Percentiles rank a stretch among this genome's conserved stretches.
phyloP scores from a whole-genome alignment of 2,329 filamentous ascomycete species.

The Alternaria ventricosa region DNA sequence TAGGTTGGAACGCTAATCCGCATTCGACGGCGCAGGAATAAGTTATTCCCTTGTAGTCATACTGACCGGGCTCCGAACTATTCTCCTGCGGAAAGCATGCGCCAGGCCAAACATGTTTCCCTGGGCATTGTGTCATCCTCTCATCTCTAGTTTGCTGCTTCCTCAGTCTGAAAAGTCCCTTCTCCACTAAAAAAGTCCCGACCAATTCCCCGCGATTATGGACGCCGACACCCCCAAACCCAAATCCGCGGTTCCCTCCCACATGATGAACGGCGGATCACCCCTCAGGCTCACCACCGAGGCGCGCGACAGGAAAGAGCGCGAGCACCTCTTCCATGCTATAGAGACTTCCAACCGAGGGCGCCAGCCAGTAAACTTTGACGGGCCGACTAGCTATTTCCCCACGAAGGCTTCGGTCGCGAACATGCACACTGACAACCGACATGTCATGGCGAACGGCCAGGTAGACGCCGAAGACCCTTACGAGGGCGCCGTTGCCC shows the following conservation, averaged over 20 bases:
- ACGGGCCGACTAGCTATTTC: slow-evolving; percentile 43
- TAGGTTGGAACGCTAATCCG: slow-evolving; percentile 12
- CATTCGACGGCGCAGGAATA: slow-evolving; percentile 18
- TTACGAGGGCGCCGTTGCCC: slow-evolving; percentile 58
- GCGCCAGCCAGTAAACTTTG: slow-evolving; percentile 55
- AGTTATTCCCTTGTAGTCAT: slow-evolving; percentile 26
- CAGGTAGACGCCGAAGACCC: slow-evolving; percentile 57
- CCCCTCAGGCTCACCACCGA: slow-evolving; percentile 57
- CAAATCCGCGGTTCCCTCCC: slow-evolving; percentile 61
- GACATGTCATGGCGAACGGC: slow-evolving; percentile 28
- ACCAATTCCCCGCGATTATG: slow-evolving; percentile 46
- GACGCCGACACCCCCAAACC: slow-evolving; percentile 53
- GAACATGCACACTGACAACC: slow-evolving; percentile 20
- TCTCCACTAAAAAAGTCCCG: not conserved
- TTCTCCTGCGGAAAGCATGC: slow-evolving; percentile 21
- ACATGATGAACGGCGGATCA: slow-evolving; percentile 63
- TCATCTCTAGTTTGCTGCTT: slow-evolving; percentile 6
- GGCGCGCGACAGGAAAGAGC: slow-evolving; percentile 58
- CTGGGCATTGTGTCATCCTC: slow-evolving; percentile 18
- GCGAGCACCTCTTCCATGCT: slow-evolving; percentile 64
- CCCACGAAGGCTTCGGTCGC: slow-evolving; percentile 27
- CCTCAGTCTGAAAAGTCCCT: not conserved
- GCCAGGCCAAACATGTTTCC: slow-evolving; percentile 11
- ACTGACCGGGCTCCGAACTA: slow-evolving; percentile 6
- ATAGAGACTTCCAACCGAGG: slow-evolving; percentile 64